Evolutionary conservation across 176 grass and related monocot species (phyloP), one percentile per base, ranked within the genome.

Genomic region (Carex parvula): DNA sequence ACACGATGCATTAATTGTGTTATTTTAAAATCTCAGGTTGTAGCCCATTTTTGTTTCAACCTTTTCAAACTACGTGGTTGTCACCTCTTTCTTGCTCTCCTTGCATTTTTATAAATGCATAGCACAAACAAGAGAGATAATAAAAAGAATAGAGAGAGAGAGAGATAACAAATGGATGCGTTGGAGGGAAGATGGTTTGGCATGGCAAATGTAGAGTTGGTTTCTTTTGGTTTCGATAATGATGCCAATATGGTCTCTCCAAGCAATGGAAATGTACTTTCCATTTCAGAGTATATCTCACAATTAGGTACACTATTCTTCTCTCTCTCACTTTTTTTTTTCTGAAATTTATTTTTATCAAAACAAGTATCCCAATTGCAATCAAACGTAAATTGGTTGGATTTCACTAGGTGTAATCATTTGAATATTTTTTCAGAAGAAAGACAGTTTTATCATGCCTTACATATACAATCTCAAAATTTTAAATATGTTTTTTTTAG

Each of bases 241-340:
- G 33, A 11, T 3, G 21, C 78, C 53, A 81, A 41, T 39, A 70
- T 56, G 17, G 11, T 54, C 12, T 66, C 60, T 15, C 41, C 60
- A 11, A 53, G 62, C 21, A 69, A 53, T 53, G 81, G 42, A 5
- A 69, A 32, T 53, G 42, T 15, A 35, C 62, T 83, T 29, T 66
- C 62, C 1, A 50, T 83, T 26, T 83, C 81, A 18, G 62, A 83
- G 20, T 83, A 66, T 37, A 83, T 83, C 65, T 83, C 81, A 5
- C 81, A 69, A 50, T 83, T 83, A 18, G 81, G 81, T 83, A 69
- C 37, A 42, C 21, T 39, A 4, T 64, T 39, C 37, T 39, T 4
- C 5, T 39, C 37, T 39, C 37, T 4, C 37, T 39, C 37, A 6
- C 37, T 6, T 65, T 2, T n/a, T n/a, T 3, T 65, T 32, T 65